These are phyloP conservation scores for Vinca minor DNA, from an alignment of 257 asterid species.

Conservation along the genomic window DNA sequence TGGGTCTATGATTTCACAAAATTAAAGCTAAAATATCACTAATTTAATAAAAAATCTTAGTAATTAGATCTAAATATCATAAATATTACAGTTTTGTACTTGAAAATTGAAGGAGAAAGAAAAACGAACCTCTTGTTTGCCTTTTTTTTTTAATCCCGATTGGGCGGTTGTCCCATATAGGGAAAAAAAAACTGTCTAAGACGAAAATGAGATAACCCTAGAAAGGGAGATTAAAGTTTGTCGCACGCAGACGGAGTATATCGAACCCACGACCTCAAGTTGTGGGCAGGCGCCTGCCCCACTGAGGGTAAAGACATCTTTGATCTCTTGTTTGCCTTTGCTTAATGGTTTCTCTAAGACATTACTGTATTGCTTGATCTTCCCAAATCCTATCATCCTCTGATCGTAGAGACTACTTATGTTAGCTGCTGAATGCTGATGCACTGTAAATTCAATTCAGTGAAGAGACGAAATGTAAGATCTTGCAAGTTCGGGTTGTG, in stretches of 20 bases:
- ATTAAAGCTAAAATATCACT: constrained; percentile 2
- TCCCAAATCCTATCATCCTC: constrained; percentile 77
- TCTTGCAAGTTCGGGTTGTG: background rate
- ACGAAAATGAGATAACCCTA: too few relatives aligned
- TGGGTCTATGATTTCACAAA: background rate
- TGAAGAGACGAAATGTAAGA: background rate
- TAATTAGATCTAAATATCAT: background rate
- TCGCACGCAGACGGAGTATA: too few relatives aligned
- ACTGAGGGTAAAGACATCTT: too few relatives aligned
- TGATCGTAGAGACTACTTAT: too few relatives aligned
- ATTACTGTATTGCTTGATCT: constrained; percentile 74
- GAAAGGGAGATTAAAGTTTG: too few relatives aligned
- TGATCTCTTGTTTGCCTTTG: constrained; percentile 93
- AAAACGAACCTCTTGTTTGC: constrained; percentile 76
- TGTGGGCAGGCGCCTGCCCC: too few relatives aligned
- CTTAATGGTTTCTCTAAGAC: constrained; percentile 79
- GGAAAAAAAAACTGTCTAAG: too few relatives aligned
- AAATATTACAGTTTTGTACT: background rate
- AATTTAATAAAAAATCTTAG: background rate
- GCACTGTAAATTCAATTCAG: background rate
- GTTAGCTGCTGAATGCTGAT: too few relatives aligned
- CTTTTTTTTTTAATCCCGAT: too few relatives aligned
- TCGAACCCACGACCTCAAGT: too few relatives aligned
- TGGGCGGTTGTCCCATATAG: too few relatives aligned
- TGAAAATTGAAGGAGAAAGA: background rate